Evolutionary conservation across 2,329 filamentous ascomycete species (phyloP).

Genomic region (Fusarium dlaminii): DNA sequence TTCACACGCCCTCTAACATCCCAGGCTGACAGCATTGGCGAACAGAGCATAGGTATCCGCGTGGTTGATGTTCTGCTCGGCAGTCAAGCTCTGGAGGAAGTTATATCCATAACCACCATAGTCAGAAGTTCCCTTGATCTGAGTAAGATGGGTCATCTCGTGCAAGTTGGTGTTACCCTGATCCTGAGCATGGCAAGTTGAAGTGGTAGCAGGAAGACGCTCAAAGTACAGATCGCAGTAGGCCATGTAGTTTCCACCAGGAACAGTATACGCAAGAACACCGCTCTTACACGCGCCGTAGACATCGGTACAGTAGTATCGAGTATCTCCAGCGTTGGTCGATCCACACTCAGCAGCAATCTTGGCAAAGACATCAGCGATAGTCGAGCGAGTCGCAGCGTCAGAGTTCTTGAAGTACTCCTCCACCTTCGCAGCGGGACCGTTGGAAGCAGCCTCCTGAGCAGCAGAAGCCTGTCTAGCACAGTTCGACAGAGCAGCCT

Average conservation of each 20-base stretch:
- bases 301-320: slow-evolving; percentile 68
- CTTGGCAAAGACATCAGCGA: slow-evolving; percentile 60
- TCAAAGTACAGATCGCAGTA: slow-evolving; percentile 71
- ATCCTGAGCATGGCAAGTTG: slow-evolving; percentile 70
- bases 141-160: slow-evolving; percentile 71
- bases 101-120: slow-evolving; percentile 65
- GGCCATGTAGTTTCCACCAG: slow-evolving; percentile 62
- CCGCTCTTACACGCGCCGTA: slow-evolving; percentile 59
- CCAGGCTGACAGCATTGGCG: slow-evolving; percentile 40
- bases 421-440: slow-evolving; percentile 58
- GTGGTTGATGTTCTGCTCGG: slow-evolving; percentile 64
- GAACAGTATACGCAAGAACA: slow-evolving; percentile 71
- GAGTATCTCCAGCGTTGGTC: slow-evolving; percentile 56
- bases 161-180: slow-evolving; percentile 72
- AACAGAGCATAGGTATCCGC: slow-evolving; percentile 62
- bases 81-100: slow-evolving; percentile 60
- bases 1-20: slow-evolving; percentile 45
- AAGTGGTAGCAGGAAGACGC: slow-evolving; percentile 58
- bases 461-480: slow-evolving; percentile 62
- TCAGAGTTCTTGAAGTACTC: slow-evolving; percentile 72
- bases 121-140: slow-evolving; percentile 67
- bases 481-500: slow-evolving; percentile 64
- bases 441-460: slow-evolving; percentile 60
- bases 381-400: slow-evolving; percentile 55
- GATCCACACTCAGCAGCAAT: slow-evolving; percentile 66